Percentiles rank a stretch among this genome's conserved stretches.
phyloP scores from a whole-genome alignment of 2,329 filamentous ascomycete genomes.

The Aureobasidium sp. region DNA sequence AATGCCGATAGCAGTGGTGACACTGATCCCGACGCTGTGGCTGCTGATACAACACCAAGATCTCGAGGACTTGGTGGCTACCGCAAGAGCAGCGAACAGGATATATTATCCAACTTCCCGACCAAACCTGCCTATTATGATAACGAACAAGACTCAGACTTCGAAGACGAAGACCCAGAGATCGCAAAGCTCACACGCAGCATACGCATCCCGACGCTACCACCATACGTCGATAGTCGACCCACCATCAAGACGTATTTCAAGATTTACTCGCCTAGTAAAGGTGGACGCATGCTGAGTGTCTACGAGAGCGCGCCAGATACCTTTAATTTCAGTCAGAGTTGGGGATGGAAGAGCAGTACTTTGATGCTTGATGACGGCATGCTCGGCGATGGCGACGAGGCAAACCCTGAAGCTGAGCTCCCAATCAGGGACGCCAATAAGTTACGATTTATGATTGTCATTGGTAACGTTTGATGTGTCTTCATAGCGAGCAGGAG shows the following conservation, averaged over 20 bases:
- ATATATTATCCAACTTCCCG: conserved; percentile 16
- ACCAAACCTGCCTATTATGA: conserved; percentile 13
- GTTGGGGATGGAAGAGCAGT: conserved; percentile 56
- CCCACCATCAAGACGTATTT: conserved; percentile 56
- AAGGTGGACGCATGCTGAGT: conserved; percentile 51
- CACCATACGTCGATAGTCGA: conserved; percentile 48
- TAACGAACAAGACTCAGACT: conserved; percentile 22
- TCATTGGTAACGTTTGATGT: conserved; percentile 47
- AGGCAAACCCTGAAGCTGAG: conserved; percentile 21
- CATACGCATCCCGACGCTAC: conserved; percentile 38
- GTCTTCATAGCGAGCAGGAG: not conserved
- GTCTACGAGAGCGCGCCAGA: conserved; percentile 55
- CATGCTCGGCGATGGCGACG: conserved; percentile 23
- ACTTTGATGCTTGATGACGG: conserved; percentile 51
- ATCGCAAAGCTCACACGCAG: conserved; percentile 21
- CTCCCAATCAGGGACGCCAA: conserved; percentile 31
- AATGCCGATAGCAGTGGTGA: conserved; percentile 35
- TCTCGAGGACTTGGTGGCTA: conserved; percentile 26
- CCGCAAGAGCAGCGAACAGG: conserved; percentile 25
- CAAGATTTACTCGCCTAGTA: conserved; percentile 54
- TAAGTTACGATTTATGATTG: conserved; percentile 52
- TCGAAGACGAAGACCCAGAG: conserved; percentile 16
- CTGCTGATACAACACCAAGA: conserved; percentile 9
- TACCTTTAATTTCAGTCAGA: conserved; percentile 54
- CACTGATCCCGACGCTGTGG: conserved; percentile 37